phyloP scores from a whole-genome alignment of 768 basidiomycete genomes.

The Lyophyllum decastes region DNA sequence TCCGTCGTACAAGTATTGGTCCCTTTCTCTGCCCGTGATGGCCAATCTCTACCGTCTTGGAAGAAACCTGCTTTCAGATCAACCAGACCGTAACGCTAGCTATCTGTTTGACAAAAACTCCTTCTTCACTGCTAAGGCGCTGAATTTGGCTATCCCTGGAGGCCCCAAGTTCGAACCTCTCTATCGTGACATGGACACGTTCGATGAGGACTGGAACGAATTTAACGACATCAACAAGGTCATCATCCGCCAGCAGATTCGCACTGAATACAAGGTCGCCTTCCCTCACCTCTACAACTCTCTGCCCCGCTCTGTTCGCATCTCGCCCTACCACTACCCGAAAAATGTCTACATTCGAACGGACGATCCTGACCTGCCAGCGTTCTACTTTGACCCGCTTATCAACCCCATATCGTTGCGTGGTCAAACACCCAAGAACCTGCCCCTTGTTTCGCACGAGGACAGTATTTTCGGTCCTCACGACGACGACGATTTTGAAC shows the following conservation, averaged over 20 bases:
- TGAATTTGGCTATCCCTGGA: slow-evolving; percentile 96
- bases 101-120: slow-evolving; percentile 97
- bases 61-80: slow-evolving; percentile 89
- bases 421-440: slow-evolving; percentile 81
- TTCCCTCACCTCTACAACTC: slow-evolving; percentile 99
- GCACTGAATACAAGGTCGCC: slow-evolving; percentile 98
- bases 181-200: slow-evolving; percentile 94
- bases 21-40: slow-evolving; percentile 90
- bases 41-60: slow-evolving; percentile 96
- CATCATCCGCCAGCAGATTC: slow-evolving; percentile 97
- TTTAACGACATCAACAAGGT: slow-evolving; percentile 99
- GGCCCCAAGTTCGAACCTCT: slow-evolving; percentile 99
- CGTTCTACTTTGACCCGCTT: slow-evolving; percentile 98
- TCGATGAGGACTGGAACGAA: slow-evolving; percentile 99
- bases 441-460: slow-evolving; percentile 83
- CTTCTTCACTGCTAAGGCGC: slow-evolving; percentile 97
- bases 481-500: slow-evolving; percentile 86
- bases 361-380: slow-evolving; percentile 98
- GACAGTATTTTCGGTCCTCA: slow-evolving; percentile 91
- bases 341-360: slow-evolving; percentile 99
- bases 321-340: slow-evolving; percentile 89
- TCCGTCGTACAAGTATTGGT: slow-evolving; percentile 91
- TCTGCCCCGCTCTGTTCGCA: slow-evolving; percentile 89
- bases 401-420: slow-evolving; percentile 97
- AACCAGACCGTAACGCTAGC: slow-evolving; percentile 85